These are phyloP conservation scores for Penicillium alfredii DNA, from an alignment of 495 filamentous ascomycete genomes.

Conservation along the genomic window DNA sequence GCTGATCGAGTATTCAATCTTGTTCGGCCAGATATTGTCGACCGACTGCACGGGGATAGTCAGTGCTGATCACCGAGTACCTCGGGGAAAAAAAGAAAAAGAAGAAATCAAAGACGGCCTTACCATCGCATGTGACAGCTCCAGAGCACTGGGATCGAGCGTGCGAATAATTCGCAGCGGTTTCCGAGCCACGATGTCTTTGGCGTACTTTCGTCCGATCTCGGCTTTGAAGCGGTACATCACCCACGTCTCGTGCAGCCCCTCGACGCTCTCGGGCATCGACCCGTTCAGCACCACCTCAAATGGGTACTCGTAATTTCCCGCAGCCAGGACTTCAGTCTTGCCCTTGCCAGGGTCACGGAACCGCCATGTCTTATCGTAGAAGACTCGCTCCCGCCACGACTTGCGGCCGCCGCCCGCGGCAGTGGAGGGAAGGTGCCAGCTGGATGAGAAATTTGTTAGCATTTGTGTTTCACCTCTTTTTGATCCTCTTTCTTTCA, in stretches of 20 bases:
- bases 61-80: no score
- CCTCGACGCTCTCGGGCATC: constrained; percentile 83
- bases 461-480: not conserved
- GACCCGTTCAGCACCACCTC: constrained; percentile 69
- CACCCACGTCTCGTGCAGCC: constrained; percentile 70
- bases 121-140: constrained; percentile 81
- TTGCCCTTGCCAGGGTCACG: constrained; percentile 43
- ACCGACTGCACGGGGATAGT: constrained; percentile 48
- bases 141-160: constrained; percentile 70
- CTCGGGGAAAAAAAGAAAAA: no score
- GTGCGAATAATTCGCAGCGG: constrained; percentile 85
- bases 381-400: constrained; percentile 51
- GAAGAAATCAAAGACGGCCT: constrained; percentile 6
- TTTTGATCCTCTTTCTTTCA: not conserved
- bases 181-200: constrained; percentile 71
- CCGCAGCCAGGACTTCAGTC: constrained; percentile 59
- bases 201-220: constrained; percentile 71
- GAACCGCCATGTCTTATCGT: constrained; percentile 52
- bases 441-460: constrained; percentile 27
- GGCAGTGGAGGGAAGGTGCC: constrained; percentile 42
- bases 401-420: constrained; percentile 40
- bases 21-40: constrained; percentile 91
- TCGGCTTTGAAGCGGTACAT: constrained; percentile 85
- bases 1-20: constrained; percentile 85
- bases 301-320: constrained; percentile 90